phyloP scores from a whole-genome alignment of 108 stramenopile genomes.

The Heterococcus sp. region DNA sequence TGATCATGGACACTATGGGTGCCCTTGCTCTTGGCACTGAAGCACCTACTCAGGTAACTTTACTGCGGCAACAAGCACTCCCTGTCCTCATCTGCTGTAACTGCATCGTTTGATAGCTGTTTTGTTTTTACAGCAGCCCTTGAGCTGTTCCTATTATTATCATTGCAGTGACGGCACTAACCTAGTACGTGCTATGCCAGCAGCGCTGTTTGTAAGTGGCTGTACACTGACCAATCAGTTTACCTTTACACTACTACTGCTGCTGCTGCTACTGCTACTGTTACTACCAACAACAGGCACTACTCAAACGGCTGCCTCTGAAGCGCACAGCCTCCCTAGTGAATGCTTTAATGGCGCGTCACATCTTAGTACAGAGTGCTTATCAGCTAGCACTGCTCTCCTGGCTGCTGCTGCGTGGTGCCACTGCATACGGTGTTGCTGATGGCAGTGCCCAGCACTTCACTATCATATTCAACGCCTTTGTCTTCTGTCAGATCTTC shows the following conservation, averaged over 20 bases:
- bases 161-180: no score
- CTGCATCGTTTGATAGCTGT: no score
- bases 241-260: no score
- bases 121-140: no score
- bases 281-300: no score
- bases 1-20: slow-evolving; percentile 96
- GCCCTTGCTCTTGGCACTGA: slow-evolving; percentile 93
- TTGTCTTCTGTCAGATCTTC: slow-evolving; percentile 73
- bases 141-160: no score
- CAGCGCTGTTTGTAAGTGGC: no score
- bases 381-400: slow-evolving; percentile 66
- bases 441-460: slow-evolving; percentile 45
- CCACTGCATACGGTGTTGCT: not conserved
- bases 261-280: no score
- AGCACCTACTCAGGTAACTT: slow-evolving; percentile 77
- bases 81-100: no score
- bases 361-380: slow-evolving; percentile 78
- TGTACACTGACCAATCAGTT: no score
- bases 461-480: slow-evolving; percentile 85
- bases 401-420: not conserved
- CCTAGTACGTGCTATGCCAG: no score
- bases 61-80: no score
- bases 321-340: slow-evolving; percentile 75
- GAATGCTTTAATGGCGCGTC: slow-evolving; percentile 77
- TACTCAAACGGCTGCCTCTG: slow-evolving; percentile 74